Evolutionary conservation across 1,284 basidiomycete species (phyloP).

Genomic region (Ustilago trichophora): DNA sequence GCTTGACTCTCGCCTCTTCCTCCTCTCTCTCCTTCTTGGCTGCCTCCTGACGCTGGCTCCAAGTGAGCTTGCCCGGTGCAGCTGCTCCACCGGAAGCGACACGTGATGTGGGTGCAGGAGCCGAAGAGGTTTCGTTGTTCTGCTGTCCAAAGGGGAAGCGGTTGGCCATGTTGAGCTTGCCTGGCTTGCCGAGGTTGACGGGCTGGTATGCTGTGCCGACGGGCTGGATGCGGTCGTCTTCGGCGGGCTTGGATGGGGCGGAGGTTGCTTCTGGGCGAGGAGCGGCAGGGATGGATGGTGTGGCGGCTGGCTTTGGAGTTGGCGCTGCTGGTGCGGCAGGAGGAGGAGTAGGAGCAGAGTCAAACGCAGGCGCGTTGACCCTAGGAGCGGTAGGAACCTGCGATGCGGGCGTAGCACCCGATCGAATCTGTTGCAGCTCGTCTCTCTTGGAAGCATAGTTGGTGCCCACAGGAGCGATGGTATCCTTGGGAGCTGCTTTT

Average conservation of each 20-base stretch:
- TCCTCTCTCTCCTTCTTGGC: slow-evolving; percentile 58
- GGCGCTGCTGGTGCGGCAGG: slow-evolving; percentile 15
- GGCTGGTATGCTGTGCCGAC: slow-evolving; percentile 65
- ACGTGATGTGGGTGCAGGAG: slow-evolving; percentile 38
- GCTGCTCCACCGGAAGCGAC: slow-evolving; percentile 39
- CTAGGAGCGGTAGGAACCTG: slow-evolving; percentile 27
- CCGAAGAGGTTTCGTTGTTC: slow-evolving; percentile 14
- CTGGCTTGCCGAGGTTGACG: slow-evolving; percentile 61
- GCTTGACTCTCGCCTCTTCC: slow-evolving; percentile 44
- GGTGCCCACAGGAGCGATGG: slow-evolving; percentile 59
- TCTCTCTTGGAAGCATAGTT: slow-evolving; percentile 58
- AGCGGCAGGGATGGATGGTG: slow-evolving; percentile 20
- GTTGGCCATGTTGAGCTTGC: slow-evolving; percentile 61
- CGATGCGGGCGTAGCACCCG: slow-evolving; percentile 31
- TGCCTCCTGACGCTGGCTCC: slow-evolving; percentile 64
- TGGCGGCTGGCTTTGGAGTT: slow-evolving; percentile 11
- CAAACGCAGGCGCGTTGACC: slow-evolving; percentile 34
- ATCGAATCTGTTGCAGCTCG: slow-evolving; percentile 59
- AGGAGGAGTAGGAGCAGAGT: slow-evolving; percentile 32
- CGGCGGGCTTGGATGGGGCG: slow-evolving; percentile 50
- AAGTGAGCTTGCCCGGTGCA: slow-evolving; percentile 58
- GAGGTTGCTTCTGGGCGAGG: slow-evolving; percentile 25
- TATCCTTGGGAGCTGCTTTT: slow-evolving; percentile 51
- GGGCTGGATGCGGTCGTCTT: slow-evolving; percentile 62
- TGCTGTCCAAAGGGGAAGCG: slow-evolving; percentile 60